Base-by-base conservation (phyloP, 108 stramenopile species). In the Ochromonas danica region DNA sequence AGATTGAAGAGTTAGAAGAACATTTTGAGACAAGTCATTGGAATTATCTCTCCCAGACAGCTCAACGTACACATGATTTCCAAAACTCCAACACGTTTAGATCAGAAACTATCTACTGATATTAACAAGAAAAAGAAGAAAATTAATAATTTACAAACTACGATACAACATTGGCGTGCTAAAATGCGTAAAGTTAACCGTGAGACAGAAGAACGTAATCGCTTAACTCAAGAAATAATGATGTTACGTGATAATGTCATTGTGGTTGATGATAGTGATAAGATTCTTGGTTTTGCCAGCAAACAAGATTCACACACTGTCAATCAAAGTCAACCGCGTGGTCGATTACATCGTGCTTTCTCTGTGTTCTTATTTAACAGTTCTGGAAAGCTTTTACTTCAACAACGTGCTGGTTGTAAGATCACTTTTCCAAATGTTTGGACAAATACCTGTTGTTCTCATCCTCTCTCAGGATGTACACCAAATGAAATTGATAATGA, bases 381-480 rank as follows among this genome's bases (percentile, higher is more conserved):
- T 31, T 87, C 92, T 40, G 90, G 88, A 17, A 87, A 92, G 77
- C 83, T 99, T 28, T 82, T 99, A 61, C 88, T 99, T 57, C 97
- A 98, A 42, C 93, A 98, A 85, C 88, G 98, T 35, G 96, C 98
- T 0, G 79, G 84, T 0, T 86, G 84, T 63, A 98, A 99, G 85
- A 97, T 99, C 80, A 99, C 98, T 1, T 99, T 99, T 85, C 96
- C 98, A 22, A 92, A 92, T 85, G 94, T 96, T 0, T 99, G 98
- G 98, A 98, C 98, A 61, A 99, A 99, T 84, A 98, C 98, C 28
- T 99, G 98, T 79, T 99, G 98, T 81, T 91, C 90, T 2, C 98
- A 99, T 85, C 98, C 97, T 0, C 83, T 99, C 63, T 91, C 84
- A 63, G 87, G 88, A 36, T 85, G 85, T 86, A 85, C 88, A 0